A percentile compares a stretch with the other conserved stretches of the same genome.
These are phyloP conservation scores for Trichosanthes cucumerina DNA, from an alignment of 306 rosid genomes.

Conservation along the genomic window DNA sequence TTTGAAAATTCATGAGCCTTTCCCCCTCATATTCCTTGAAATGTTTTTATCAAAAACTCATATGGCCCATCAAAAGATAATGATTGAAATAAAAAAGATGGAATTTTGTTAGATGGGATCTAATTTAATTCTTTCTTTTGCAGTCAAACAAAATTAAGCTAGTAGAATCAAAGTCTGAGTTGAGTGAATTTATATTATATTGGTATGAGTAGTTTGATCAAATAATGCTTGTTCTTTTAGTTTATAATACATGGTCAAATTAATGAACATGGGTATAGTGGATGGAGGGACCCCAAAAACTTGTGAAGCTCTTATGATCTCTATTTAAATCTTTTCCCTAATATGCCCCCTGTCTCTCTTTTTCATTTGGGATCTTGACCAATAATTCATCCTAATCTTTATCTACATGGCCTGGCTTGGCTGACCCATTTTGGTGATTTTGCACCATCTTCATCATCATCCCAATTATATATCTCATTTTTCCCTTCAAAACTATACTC, in stretches of 20 bases:
- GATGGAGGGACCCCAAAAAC: slow-evolving; percentile 33
- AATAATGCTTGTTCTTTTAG: neutral
- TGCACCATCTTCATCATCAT: neutral
- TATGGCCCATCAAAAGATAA: neutral
- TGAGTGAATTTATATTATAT: neutral
- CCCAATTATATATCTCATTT: neutral
- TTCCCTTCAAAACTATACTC: neutral
- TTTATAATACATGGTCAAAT: slow-evolving; percentile 8
- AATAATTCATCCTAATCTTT: slow-evolving; percentile 17
- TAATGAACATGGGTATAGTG: slow-evolving; percentile 29
- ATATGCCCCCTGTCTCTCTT: slow-evolving; percentile 47
- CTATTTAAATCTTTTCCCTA: slow-evolving; percentile 30
- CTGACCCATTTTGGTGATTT: slow-evolving; percentile 9
- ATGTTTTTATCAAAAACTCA: neutral
- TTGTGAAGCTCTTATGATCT: slow-evolving; percentile 17
- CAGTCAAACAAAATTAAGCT: neutral
- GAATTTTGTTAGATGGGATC: neutral
- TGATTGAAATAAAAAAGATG: neutral
- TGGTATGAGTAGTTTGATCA: neutral
- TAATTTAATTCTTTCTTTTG: neutral
- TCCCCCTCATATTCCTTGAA: neutral
- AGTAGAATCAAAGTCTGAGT: neutral
- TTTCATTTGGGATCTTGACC: slow-evolving; percentile 16
- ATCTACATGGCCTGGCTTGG: slow-evolving; percentile 14
- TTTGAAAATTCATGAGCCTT: neutral